Base-by-base conservation (phyloP, 805 yeast species). In the Clavispora vitiphila region DNA sequence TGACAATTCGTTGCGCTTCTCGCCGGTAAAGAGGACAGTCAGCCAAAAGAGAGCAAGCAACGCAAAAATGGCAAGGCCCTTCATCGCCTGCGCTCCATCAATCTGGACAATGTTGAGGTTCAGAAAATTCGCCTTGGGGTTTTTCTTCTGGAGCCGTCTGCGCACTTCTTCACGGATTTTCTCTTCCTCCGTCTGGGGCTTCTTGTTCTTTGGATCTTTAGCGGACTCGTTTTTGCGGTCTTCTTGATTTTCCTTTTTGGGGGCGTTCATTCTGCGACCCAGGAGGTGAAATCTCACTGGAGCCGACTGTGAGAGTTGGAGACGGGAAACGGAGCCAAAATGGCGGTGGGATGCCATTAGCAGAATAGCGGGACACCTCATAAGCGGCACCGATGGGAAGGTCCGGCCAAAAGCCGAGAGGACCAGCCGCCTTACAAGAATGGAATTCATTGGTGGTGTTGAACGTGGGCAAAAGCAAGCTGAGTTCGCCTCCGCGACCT, bases 1-100 rank as follows among this genome's bases (percentile, higher is more conserved):
- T 1, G 90, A 63, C 40, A 68, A 58, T 42, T 65, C 68, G 40
- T 64, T 58, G 32, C 43, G 48, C 27, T 55, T 56, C 32, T 34
- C 46, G 20, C 44, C 39, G 35, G 48, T 35, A 15, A 46, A 42
- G 29, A 50, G 24, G 43, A 42, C 38, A 21, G 41, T 19, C 37
- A 47, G 40, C 35, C 44, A 23, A 37, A 46, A 43, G 1, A 59
- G 42, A 20, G 57, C 51, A 30, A 60, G 48, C 4, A 62, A 37
- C 4, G 59, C 48, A 34, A 51, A 35, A 2, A 44, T 34, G 14
- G 40, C 37, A 12, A 41, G 43, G 8, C 46, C 42, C 35, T 44
- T 46, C 21, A 44, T 45, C 9, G 49, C 26, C 39, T 36, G 46
- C 15, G 26, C 32, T 10, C 36, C 39, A 35, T 55, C 52, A 26